These are phyloP conservation scores for Cryphonectria parasitica DNA, from an alignment of 2,329 filamentous ascomycete genomes.

Conservation along the genomic window DNA sequence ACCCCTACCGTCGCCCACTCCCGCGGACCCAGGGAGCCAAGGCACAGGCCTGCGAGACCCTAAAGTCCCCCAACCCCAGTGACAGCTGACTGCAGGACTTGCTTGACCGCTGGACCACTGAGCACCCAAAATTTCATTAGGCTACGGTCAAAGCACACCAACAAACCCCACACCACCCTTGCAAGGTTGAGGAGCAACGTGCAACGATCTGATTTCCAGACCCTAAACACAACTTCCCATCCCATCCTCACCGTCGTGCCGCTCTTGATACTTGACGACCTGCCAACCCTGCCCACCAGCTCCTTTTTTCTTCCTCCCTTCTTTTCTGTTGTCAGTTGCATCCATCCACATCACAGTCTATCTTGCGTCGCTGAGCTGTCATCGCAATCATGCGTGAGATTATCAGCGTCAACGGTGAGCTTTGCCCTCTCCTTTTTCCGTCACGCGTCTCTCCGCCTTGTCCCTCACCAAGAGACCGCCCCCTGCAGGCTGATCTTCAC, in stretches of 20 bases:
- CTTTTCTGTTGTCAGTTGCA: conserved; percentile 40
- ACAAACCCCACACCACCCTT: conserved; percentile 13
- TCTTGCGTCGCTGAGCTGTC: conserved; percentile 25
- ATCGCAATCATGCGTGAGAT: conserved; percentile 93
- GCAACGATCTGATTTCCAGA: conserved; percentile 15
- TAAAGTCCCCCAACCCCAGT: not conserved
- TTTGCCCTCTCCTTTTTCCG: conserved; percentile 29
- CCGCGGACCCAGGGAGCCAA: not conserved
- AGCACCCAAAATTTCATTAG: conserved; percentile 8
- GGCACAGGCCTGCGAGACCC: not conserved
- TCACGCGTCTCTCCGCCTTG: conserved; percentile 35
- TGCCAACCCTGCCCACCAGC: conserved; percentile 22
- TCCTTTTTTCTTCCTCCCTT: conserved; percentile 33
- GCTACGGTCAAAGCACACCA: conserved; percentile 8
- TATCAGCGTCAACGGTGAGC: conserved; percentile 96
- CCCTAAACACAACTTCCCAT: conserved; percentile 25
- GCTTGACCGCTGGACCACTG: not conserved
- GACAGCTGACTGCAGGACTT: conserved; percentile 5
- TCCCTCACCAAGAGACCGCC: conserved; percentile 48
- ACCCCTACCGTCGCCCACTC: not conserved
- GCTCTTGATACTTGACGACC: conserved; percentile 33
- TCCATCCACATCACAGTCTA: conserved; percentile 35
- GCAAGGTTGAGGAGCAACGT: conserved; percentile 8
- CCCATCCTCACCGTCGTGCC: conserved; percentile 25
- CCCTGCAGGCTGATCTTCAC: conserved; percentile 31